phyloP scores from a whole-genome alignment of 1,139 yeast genomes.

The Pichia sp. region DNA sequence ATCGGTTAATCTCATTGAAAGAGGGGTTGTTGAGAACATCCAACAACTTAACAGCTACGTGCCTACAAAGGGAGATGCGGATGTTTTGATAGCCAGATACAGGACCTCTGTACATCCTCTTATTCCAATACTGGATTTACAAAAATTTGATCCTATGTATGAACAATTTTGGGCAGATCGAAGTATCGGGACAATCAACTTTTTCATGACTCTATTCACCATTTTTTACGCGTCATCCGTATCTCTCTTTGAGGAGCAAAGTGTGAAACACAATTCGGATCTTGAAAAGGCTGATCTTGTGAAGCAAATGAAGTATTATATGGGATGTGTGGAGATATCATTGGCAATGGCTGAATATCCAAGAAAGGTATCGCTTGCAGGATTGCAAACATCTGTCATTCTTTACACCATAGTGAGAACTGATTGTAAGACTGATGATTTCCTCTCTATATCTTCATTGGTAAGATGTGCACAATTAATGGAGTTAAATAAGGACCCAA shows the following conservation, averaged over 20 bases:
- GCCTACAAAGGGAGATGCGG: constrained; percentile 15
- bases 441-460: constrained; percentile 25
- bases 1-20: constrained; percentile 11
- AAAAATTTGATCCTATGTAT: constrained; percentile 14
- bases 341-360: constrained; percentile 19
- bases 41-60: constrained; percentile 10
- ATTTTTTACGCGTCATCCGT: constrained; percentile 21
- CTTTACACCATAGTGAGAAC: constrained; percentile 18
- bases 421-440: constrained; percentile 21
- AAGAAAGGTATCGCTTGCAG: constrained; percentile 11
- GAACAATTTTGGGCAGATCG: constrained; percentile 17
- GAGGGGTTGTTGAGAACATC: constrained; percentile 6
- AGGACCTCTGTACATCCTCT: constrained; percentile 18
- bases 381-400: constrained; percentile 17
- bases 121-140: constrained; percentile 18
- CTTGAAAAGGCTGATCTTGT: constrained; percentile 1
- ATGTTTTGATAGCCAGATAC: constrained; percentile 16
- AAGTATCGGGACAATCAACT: constrained; percentile 9
- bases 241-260: constrained; percentile 18
- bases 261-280: constrained; percentile 4
- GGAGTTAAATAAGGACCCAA: constrained; percentile 53
- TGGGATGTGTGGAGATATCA: constrained; percentile 20
- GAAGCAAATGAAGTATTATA: constrained; percentile 9
- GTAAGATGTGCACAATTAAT: constrained; percentile 49
- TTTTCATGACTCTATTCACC: constrained; percentile 16